Base-by-base conservation (phyloP, 2,329 filamentous ascomycete genomes). In the Ophiocordyceps sinensis region DNA sequence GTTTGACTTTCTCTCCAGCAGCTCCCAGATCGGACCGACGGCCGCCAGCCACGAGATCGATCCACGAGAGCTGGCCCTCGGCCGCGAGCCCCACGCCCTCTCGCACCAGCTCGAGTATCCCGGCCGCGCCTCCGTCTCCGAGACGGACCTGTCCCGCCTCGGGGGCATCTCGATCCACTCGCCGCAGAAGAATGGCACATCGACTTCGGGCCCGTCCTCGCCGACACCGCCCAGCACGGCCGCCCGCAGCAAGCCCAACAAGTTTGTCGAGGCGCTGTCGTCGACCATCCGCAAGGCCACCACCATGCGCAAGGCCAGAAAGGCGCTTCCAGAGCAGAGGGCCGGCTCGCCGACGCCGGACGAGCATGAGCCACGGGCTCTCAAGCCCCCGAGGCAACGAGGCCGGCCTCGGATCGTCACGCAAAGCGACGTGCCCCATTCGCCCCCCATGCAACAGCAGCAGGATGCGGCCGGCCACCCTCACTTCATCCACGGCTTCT, bases 161-260 rank as follows among this genome's bases (percentile, higher is more conserved):
- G 65, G 68, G 47, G 62, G 62, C n/a, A 68, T 70, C 46, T 65
- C 64, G n/a, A 48, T 69, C 23, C 60, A 61, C 43, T 63, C 60
- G 9, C 59, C 61, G 19, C 55, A 58, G 42, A 52, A 53, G 37
- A 47, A 38, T 15, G 34, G 32, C 26, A 28, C 37, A 39, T 50
- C 53, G 37, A 46, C 49, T 43, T 59, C 55, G 23, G 51, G 57
- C 36, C 58, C 55, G 19, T 48, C 55, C 10, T 57, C 56, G 37
- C 57, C 57, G 26, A 55, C 54, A 21, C 57, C 56, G n/a, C 54
- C 55, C 11, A 57, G 44, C 17, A 56, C 52, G 21, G 47, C 45
- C 28, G 47, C 41, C 26, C 55, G 57, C 40, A 61, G 57, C 40
- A 61, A 57, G 48, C 50, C 57, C 26, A 64, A 62, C 47, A 63